Evolutionary conservation across 2,329 filamentous ascomycete species (phyloP).

Genomic region (Diaporthe destruens): DNA sequence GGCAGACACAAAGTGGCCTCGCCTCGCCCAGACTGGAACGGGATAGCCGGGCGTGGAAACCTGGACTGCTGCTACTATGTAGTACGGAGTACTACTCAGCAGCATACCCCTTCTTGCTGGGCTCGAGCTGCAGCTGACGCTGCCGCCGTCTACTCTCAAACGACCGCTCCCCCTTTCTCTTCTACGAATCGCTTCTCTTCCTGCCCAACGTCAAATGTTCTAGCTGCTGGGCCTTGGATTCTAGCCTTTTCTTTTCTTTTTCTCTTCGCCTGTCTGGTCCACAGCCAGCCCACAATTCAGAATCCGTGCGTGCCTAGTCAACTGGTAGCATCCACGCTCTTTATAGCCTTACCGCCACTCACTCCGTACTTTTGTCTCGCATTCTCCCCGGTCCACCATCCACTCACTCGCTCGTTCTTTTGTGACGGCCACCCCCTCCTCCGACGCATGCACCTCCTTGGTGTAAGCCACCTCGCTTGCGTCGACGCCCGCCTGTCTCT

Average conservation of each 20-base stretch:
- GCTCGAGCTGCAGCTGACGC: conserved; percentile 2
- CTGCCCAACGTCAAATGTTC: conserved; percentile 20
- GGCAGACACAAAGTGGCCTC: not conserved
- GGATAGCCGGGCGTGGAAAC: not conserved
- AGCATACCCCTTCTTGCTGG: not conserved
- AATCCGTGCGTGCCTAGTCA: conserved; percentile 21
- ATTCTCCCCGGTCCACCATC: conserved; percentile 1
- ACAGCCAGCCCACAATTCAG: not conserved
- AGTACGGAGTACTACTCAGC: too few relatives aligned
- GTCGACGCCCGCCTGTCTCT: conserved; percentile 17
- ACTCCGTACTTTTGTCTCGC: conserved; percentile 34
- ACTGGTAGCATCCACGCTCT: conserved; percentile 27
- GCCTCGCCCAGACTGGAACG: not conserved
- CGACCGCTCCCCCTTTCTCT: conserved; percentile 13
- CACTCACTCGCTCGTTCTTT: conserved; percentile 7
- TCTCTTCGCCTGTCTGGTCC: conserved; percentile 11
- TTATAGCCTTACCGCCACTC: conserved; percentile 31
- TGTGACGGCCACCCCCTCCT: not conserved
- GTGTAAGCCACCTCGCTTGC: conserved; percentile 25
- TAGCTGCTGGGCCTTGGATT: not conserved
- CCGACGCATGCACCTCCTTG: conserved; percentile 1
- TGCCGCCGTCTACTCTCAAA: conserved; percentile 25
- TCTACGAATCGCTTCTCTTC: conserved; percentile 31
- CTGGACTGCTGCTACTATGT: not conserved
- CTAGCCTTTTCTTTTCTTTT: conserved; percentile 2